phyloP scores from a whole-genome alignment of 2,329 filamentous ascomycete species.

The Graphilbum sp. region DNA sequence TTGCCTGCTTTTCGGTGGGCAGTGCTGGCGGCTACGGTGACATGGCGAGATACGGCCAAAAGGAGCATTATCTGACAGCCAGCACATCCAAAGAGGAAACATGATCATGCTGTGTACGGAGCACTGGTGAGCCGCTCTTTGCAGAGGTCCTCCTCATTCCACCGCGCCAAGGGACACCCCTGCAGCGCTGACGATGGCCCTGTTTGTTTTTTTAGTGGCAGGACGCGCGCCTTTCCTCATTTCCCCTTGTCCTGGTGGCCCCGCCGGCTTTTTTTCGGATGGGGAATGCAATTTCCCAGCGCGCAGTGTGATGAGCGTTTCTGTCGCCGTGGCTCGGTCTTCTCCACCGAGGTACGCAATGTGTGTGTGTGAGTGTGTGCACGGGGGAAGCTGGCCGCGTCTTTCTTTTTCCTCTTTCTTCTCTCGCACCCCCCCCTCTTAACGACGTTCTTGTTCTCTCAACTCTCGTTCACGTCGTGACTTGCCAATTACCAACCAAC shows the following conservation, averaged over 20 bases:
- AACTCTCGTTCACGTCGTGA: background rate
- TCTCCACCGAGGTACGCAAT: background rate
- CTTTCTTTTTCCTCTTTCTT: slow-evolving; percentile 2
- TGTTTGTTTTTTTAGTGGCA: background rate
- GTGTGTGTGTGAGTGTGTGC: background rate
- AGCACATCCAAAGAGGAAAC: no score
- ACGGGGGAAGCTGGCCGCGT: no score
- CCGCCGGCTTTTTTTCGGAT: slow-evolving; percentile 1
- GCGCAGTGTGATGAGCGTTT: background rate
- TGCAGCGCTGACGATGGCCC: background rate
- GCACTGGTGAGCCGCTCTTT: no score
- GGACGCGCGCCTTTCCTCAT: slow-evolving; percentile 4
- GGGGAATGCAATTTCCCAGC: slow-evolving; percentile 6
- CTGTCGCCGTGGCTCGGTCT: background rate
- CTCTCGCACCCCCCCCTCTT: background rate
- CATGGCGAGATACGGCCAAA: no score
- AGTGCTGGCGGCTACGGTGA: no score
- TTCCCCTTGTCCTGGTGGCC: slow-evolving; percentile 2
- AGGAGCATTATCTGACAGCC: no score
- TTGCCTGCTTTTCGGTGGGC: no score
- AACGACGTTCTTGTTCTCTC: slow-evolving; percentile 1
- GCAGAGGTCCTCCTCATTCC: no score
- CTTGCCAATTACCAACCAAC: slow-evolving; percentile 26
- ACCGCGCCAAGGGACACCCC: no score
- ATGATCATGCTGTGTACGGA: no score